Evolutionary conservation across 1,284 basidiomycete species (phyloP).

Genomic region (Leccinum colubrinum): DNA sequence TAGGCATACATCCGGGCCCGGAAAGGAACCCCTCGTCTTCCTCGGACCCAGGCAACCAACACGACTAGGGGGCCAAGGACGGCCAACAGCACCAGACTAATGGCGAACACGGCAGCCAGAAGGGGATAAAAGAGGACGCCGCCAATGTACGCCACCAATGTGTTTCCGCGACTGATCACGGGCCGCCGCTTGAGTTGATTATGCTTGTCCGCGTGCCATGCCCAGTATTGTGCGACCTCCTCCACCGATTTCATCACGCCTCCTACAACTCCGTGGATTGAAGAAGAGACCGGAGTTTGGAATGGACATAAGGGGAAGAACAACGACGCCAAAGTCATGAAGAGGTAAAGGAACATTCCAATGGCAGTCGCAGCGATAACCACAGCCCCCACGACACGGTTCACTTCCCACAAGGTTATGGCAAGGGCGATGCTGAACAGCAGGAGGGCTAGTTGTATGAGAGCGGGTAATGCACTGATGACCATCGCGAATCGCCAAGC

Average conservation of each 20-base stretch:
- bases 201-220: constrained; percentile 1
- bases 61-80: background rate
- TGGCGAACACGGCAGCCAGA: background rate
- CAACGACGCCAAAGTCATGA: constrained; percentile 14
- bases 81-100: background rate
- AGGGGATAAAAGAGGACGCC: background rate
- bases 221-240: constrained; percentile 7
- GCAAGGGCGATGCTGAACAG: constrained; percentile 11
- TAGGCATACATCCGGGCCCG: background rate
- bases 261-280: background rate
- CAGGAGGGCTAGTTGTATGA: constrained; percentile 17
- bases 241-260: constrained; percentile 6
- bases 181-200: background rate
- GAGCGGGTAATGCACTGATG: constrained; percentile 9
- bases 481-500: constrained; percentile 12
- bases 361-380: constrained; percentile 6
- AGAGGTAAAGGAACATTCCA: constrained; percentile 10
- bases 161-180: background rate
- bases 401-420: constrained; percentile 10
- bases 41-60: background rate
- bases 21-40: background rate
- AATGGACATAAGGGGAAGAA: constrained; percentile 15
- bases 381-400: constrained; percentile 9
- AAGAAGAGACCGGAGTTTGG: constrained; percentile 15
- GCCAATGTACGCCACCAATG: background rate